These are phyloP conservation scores for Phylloporus sp. DNA, from an alignment of 768 basidiomycete genomes.

Conservation along the genomic window DNA sequence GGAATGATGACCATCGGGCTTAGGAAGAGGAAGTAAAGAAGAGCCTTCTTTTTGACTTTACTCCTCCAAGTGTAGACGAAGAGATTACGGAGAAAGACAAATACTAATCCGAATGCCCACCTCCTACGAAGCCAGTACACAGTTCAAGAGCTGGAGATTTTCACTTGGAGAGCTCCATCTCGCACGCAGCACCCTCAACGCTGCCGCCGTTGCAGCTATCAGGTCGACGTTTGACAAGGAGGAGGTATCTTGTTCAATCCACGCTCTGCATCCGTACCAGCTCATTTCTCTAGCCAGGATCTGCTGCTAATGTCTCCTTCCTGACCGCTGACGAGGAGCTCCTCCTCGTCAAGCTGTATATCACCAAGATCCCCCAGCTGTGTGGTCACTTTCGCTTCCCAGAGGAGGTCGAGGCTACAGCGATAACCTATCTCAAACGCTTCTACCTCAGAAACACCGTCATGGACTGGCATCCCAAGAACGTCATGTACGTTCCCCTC, in stretches of 20 bases:
- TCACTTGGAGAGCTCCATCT: slow-evolving; percentile 60
- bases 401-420: slow-evolving; percentile 91
- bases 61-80: slow-evolving; percentile 49
- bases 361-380: slow-evolving; percentile 79
- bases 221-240: slow-evolving; percentile 73
- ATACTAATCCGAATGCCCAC: slow-evolving; percentile 22
- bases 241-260: slow-evolving; percentile 47
- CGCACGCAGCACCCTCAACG: slow-evolving; percentile 66
- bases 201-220: slow-evolving; percentile 72
- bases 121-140: slow-evolving; percentile 75
- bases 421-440: slow-evolving; percentile 87
- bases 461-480: slow-evolving; percentile 99
- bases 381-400: slow-evolving; percentile 85
- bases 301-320: slow-evolving; percentile 70
- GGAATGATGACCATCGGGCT: slow-evolving; percentile 45
- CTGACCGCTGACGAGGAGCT: slow-evolving; percentile 76
- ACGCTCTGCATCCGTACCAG: not conserved
- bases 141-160: slow-evolving; percentile 87
- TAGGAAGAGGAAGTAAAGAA: slow-evolving; percentile 54
- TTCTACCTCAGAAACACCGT: slow-evolving; percentile 98
- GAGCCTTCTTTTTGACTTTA: slow-evolving; percentile 52
- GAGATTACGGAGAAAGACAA: slow-evolving; percentile 44
- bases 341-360: slow-evolving; percentile 84
- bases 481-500: slow-evolving; percentile 77
- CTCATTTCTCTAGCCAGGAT: slow-evolving; percentile 55